Evolutionary conservation across 208 protist species (phyloP), one percentile per base, ranked within the genome.

Genomic region (Baffinella frigidus): DNA sequence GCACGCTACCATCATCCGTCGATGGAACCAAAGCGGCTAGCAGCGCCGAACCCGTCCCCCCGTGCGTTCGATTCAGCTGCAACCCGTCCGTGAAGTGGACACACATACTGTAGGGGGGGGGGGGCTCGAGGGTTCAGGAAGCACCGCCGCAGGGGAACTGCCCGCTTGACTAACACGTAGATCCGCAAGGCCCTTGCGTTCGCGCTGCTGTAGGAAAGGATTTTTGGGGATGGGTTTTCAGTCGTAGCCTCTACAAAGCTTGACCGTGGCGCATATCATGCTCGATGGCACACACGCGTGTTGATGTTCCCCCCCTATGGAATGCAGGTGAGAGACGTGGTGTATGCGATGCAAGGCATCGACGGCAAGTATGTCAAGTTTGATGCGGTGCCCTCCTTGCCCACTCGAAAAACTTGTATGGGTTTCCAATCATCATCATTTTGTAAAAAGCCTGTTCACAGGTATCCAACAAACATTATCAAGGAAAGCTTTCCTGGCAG

Each of bases 341-440:
- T 90, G 51, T 90, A 36, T 43, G 83, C 83, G 9, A 90, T 90
- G 83, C 83, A 90, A 35, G 83, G 83, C 51, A 90, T 90, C 2
- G 83, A 90, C 62, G 83, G 83, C 0, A 10, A 90, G 41, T 72
- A 43, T 35, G 36, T 90, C 56, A 67, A 50, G 36, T 90, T 72
- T 39, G 83, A 90, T 39, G 17, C 43, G 9, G 80, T 80, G 20
- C 24, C 3, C 43, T 80, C 43, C 1, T 35, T 4, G 20, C 36
- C 41, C 71, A 17, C 36, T 50, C 43, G 56, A 30, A 64, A n/a
- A 20, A 64, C 20, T 64, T 64, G n/a, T n/a, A n/a, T n/a, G n/a
- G n/a, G n/a, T n/a, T n/a, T n/a, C n/a, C n/a, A n/a, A n/a, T n/a
- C n/a, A n/a, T n/a, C n/a, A n/a, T n/a, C n/a, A n/a, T n/a, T n/a